phyloP scores from a whole-genome alignment of 1,139 yeast genomes.

The Suhomyces panamericanus region DNA sequence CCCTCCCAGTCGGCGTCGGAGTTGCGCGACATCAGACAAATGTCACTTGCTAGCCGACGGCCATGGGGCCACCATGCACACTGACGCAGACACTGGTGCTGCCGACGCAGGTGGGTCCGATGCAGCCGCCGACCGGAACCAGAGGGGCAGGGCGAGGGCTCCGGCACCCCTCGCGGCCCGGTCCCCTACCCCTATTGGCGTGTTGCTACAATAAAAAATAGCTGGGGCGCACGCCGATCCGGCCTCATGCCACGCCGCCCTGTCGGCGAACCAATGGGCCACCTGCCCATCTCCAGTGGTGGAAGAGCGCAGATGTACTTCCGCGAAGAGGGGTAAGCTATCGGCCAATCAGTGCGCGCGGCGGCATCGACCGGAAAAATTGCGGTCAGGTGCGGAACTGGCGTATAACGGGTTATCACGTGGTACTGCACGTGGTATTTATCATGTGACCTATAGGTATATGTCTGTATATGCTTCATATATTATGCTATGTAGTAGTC shows the following conservation, averaged over 20 bases:
- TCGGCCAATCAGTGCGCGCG: slow-evolving; percentile 6
- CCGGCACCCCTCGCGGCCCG: no score
- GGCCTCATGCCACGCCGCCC: background rate
- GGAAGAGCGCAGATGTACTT: slow-evolving; percentile 1
- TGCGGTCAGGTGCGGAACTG: background rate
- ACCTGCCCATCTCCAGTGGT: background rate
- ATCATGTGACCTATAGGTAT: background rate
- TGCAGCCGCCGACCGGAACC: no score
- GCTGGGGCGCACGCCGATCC: no score
- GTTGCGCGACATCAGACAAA: background rate
- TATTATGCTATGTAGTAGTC: no score
- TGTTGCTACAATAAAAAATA: background rate
- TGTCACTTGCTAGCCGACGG: background rate
- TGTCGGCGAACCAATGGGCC: background rate
- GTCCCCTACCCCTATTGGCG: background rate
- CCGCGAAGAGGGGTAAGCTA: slow-evolving; percentile 8
- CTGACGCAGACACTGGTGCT: background rate
- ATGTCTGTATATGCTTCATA: no score
- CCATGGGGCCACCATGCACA: background rate
- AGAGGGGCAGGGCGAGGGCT: no score
- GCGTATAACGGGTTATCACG: background rate
- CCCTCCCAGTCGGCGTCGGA: slow-evolving; percentile 7
- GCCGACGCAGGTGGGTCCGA: no score
- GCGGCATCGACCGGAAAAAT: slow-evolving; percentile 4
- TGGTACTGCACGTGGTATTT: background rate